Evolutionary conservation across 2,329 filamentous ascomycete genomes (phyloP).

Genomic region (Chaetomium olivaceum): DNA sequence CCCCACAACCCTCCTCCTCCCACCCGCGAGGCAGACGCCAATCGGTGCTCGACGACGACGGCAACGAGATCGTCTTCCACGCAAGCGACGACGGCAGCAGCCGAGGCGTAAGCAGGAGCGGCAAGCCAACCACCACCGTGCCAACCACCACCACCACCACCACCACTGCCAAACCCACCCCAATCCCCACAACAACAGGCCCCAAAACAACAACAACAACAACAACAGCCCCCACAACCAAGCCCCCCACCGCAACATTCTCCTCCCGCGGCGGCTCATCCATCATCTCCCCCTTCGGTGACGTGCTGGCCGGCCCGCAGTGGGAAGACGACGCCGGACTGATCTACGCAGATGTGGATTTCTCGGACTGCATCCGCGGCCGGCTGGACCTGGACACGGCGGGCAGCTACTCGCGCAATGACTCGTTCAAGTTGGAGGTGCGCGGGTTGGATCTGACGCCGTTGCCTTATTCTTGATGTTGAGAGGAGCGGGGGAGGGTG

Average conservation of each 20-base stretch:
- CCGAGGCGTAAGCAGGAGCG: no score
- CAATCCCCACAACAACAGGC: neutral
- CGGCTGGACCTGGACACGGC: constrained; percentile 80
- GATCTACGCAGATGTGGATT: constrained; percentile 73
- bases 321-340: constrained; percentile 77
- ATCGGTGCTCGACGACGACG: constrained; percentile 54
- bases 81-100: constrained; percentile 1
- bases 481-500: no score
- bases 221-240: constrained; percentile 34
- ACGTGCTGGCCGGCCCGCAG: constrained; percentile 76
- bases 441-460: constrained; percentile 59
- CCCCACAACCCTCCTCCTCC: neutral
- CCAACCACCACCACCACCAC: neutral
- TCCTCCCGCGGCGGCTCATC: constrained; percentile 76
- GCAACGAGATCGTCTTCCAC: constrained; percentile 45
- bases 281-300: constrained; percentile 76
- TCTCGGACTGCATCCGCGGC: constrained; percentile 83
- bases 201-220: neutral
- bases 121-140: neutral
- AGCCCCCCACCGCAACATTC: constrained; percentile 47
- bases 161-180: neutral
- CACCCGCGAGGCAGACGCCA: constrained; percentile 34
- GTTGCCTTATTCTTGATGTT: constrained; percentile 50
- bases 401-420: constrained; percentile 76
- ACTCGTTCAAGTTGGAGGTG: constrained; percentile 62